Evolutionary conservation across 768 basidiomycete genomes (phyloP), one percentile per base, ranked within the genome.

Genomic region (Coprinopsis marcescibilis): DNA sequence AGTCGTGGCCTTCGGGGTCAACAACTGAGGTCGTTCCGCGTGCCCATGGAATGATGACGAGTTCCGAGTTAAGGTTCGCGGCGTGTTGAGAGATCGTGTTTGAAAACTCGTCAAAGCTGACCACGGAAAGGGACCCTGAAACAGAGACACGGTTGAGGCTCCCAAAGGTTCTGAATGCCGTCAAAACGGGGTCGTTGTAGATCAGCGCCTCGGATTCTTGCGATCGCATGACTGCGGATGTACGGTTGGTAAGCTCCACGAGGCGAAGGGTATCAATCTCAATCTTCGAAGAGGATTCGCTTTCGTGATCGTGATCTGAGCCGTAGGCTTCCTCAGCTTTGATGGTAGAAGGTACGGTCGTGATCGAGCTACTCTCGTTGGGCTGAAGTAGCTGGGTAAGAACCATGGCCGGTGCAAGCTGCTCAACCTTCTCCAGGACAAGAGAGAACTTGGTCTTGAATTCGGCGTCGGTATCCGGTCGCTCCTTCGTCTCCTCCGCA

Each of bases 41-140:
- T 1, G 78, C 73, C 96, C 96, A 99, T 0, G 93, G 90, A 3
- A 98, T 55, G 48, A 98, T 69, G 34, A 95, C 71, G 66, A 96
- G 70, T 45, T 97, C 79, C 1, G 85, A 77, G 2, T 62, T 70
- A 3, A 71, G 67, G 27, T 78, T 73, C n/a, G 65, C 56, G 0
- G 76, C 83, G 51, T 87, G 83, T 3, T 77, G 65, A 0, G 77
- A 65, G 17, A 97, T 81, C 2, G 77, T 75, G 0, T 71, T 62
- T 0, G 91, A 65, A 65, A 87, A 94, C 17, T 87, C 82, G 23
- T 86, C 80, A 33, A 78, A 67, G 13, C 72, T 73, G 45, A 93
- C 85, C 25, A 99, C 81, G 0, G 84, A 78, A 34, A 96, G 74
- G 15, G 80, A 75, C 2, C 85, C 73, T 2, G 78, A 75, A 11